Base-by-base conservation (phyloP, 2,329 filamentous ascomycete genomes). In the Trichophyton mentagrophytes region DNA sequence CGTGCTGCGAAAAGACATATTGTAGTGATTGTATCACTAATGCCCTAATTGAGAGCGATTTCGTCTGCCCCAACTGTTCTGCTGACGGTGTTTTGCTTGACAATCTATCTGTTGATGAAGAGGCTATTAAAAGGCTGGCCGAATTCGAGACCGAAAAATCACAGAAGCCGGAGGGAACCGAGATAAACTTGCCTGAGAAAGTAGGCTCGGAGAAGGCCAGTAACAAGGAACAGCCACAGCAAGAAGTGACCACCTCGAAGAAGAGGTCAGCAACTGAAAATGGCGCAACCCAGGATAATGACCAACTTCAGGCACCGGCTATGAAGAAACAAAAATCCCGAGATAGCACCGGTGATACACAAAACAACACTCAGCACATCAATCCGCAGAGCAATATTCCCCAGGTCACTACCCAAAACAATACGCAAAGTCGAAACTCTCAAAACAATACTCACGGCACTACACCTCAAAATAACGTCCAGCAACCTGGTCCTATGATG, bases 21-120 rank as follows among this genome's bases (percentile, higher is more conserved):
- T 99, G 93, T 82, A 93, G 93, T 84, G 90, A 96, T 74, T 99
- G 93, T 87, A 96, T 99, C 78, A 95, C 93, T 74, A 96, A 96
- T 83, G 89, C 91, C 77, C 86, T 99, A 76, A 92, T 96, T 77
- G 91, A 97, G 80, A 93, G 88, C 83, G 93, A 99, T 82, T 90
- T 99, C 77, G 81, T 91, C 75, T 99, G 93, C 76, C 93, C 93
- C 65, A 86, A 86, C 67, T 99, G 93, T 80, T 85, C 89, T 76
- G 88, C 87, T 65, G 90, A 96, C 72, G 89, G 89, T 70, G 89
- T 96, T 66, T 80, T 96, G 69, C 88, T 97, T 77, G 92, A 96
- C 81, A 88, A 96, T 75, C 83, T 99, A 67, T 84, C 86, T 71
- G 77, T 85, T 65, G 90, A 97, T 75, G 87, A 89, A 66, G 89